phyloP scores from a whole-genome alignment of 768 basidiomycete species.

The Phaeotremella skinneri region DNA sequence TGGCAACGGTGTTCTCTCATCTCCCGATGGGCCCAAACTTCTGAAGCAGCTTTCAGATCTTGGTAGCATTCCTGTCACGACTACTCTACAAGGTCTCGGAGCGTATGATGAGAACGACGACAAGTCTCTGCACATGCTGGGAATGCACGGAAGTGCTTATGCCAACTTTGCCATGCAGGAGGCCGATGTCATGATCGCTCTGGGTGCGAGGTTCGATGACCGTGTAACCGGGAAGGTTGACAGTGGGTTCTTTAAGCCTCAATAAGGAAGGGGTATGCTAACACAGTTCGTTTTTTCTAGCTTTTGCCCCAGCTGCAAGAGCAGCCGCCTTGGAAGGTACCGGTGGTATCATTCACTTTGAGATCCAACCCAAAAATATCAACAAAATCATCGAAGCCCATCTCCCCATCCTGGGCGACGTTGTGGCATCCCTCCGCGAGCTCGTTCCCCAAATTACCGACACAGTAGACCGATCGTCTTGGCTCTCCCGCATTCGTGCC shows the following conservation, averaged over 20 bases:
- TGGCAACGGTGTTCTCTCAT: slow-evolving; percentile 83
- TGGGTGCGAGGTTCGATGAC: slow-evolving; percentile 95
- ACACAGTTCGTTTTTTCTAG: slow-evolving; percentile 25
- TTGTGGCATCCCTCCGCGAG: slow-evolving; percentile 72
- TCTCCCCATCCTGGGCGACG: slow-evolving; percentile 91
- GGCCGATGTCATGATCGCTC: slow-evolving; percentile 95
- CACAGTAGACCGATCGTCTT: slow-evolving; percentile 62
- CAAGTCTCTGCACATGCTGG: slow-evolving; percentile 90
- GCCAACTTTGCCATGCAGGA: slow-evolving; percentile 97
- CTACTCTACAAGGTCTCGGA: slow-evolving; percentile 92
- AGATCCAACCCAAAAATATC: slow-evolving; percentile 97
- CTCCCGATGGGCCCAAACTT: slow-evolving; percentile 74
- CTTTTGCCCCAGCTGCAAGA: slow-evolving; percentile 85
- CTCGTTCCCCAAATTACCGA: slow-evolving; percentile 72
- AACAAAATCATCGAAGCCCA: slow-evolving; percentile 97
- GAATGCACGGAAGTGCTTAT: slow-evolving; percentile 97
- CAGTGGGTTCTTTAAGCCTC: slow-evolving; percentile 45
- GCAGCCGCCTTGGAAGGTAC: slow-evolving; percentile 79
- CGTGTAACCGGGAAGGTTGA: slow-evolving; percentile 91
- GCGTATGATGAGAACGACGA: slow-evolving; percentile 88
- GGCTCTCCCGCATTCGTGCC: slow-evolving; percentile 75
- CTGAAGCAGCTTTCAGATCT: slow-evolving; percentile 72
- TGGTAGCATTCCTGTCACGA: slow-evolving; percentile 95
- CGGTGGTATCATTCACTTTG: slow-evolving; percentile 98
- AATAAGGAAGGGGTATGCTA: not conserved